Base-by-base conservation (phyloP, 495 filamentous ascomycete species). In the Aspergillus wentii region DNA sequence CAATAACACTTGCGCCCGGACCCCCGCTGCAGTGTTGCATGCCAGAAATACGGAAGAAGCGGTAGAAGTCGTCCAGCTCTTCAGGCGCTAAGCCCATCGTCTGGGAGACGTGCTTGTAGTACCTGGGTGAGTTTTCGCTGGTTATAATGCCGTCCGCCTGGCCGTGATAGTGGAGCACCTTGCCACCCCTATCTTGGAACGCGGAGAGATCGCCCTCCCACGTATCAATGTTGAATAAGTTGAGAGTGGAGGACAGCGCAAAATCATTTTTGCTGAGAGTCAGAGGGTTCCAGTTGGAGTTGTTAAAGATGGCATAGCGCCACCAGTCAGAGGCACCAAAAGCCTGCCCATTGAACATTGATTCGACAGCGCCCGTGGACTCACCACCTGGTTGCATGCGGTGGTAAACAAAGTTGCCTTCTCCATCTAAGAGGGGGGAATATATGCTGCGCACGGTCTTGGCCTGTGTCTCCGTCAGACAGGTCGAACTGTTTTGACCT, bases 401-500 rank as follows among this genome's bases (percentile, higher is more conserved):
- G 4, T 79, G 78, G 52, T 78, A 82, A 5, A 81, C 36, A 4
- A 78, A 54, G 14, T 69, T 68, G 11, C 75, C 72, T 14, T 75
- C 69, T 2, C 54, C 48, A 3, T 67, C 66, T 10, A 69, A 51
- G 29, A 75, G 66, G n/a, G 77, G 70, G n/a, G 52, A 58, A 50
- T 85, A 77, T 13, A 83, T 52, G 8, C 72, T 57, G 18, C 70
- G 45, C 22, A 78, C 59, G 3, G 75, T 81, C 2, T 68, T 43
- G 17, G 80, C 57, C 51, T 87, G 80, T 5, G 62, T 49, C 6
- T 62, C 54, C 5, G 68, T 79, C 3, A 88, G 63, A 44, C 83
- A 86, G 1, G n/a, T n/a, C n/a, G n/a, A n/a, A n/a, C n/a, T n/a
- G n/a, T n/a, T n/a, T n/a, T n/a, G n/a, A n/a, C n/a, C n/a, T n/a